Conservation (phyloP, 768 basidiomycete species). For the Strobilomyces echinocephalus region DNA sequence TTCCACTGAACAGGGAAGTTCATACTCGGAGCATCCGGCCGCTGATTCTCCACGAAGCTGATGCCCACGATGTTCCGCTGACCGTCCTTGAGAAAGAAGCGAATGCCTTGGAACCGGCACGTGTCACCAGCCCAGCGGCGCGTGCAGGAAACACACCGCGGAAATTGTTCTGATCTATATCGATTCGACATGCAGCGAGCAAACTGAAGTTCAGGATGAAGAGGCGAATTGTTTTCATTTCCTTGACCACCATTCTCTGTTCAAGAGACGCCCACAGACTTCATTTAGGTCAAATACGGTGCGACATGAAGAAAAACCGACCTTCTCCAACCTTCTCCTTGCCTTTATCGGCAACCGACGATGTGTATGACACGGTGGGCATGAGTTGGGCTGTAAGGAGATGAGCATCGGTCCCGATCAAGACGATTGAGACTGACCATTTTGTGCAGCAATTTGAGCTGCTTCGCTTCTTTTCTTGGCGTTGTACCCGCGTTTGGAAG, state of each 20-base stretch:
- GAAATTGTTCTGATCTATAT: constrained; percentile 67
- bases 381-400: constrained; percentile 39
- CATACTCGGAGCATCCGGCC: constrained; percentile 55
- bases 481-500: constrained; percentile 64
- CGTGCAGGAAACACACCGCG: constrained; percentile 79
- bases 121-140: constrained; percentile 86
- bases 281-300: constrained; percentile 2
- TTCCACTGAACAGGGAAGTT: constrained; percentile 66
- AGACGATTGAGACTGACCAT: constrained; percentile 39
- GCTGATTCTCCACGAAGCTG: constrained; percentile 64
- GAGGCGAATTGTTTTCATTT: constrained; percentile 29
- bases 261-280: constrained; percentile 25
- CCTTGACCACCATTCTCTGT: constrained; percentile 28
- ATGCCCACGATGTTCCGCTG: constrained; percentile 58
- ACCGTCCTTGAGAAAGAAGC: constrained; percentile 65
- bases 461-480: constrained; percentile 71
- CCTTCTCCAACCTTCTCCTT: constrained; percentile 42
- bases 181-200: constrained; percentile 83
- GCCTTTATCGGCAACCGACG: constrained; percentile 36
- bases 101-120: constrained; percentile 81
- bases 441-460: constrained; percentile 59
- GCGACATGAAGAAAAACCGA: constrained; percentile 18
- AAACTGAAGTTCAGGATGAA: constrained; percentile 67
- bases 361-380: constrained; percentile 42
- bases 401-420: constrained; percentile 13